Percentiles rank a stretch among this genome's conserved stretches.
phyloP scores from a whole-genome alignment of 1,139 yeast species.

The Lodderomyces orthopsilosis region DNA sequence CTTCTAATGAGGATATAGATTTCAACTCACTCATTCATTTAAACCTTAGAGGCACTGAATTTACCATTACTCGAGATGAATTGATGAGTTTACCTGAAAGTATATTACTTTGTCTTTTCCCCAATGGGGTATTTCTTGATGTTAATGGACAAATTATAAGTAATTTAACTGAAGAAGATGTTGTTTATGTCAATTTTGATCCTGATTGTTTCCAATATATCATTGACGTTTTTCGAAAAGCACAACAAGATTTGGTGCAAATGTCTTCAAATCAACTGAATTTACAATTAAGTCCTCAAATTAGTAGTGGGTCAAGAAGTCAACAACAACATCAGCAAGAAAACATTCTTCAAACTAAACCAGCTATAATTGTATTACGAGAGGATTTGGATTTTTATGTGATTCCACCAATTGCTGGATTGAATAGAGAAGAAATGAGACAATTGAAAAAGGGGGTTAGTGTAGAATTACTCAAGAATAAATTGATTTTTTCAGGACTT shows the following conservation, averaged over 20 bases:
- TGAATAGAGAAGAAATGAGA: slow-evolving; percentile 52
- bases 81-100: slow-evolving; percentile 90
- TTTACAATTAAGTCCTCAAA: slow-evolving; percentile 3
- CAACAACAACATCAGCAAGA: slow-evolving; percentile 22
- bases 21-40: slow-evolving; percentile 63
- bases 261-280: slow-evolving; percentile 10
- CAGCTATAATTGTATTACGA: slow-evolving; percentile 86
- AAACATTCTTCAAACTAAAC: slow-evolving; percentile 69
- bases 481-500: slow-evolving; percentile 73
- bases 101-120: slow-evolving; percentile 78
- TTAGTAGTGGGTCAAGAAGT: background rate
- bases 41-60: slow-evolving; percentile 61
- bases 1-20: slow-evolving; percentile 36
- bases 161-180: slow-evolving; percentile 71
- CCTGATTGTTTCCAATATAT: slow-evolving; percentile 85
- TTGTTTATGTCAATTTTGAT: slow-evolving; percentile 79
- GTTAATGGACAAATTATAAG: slow-evolving; percentile 71
- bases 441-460: slow-evolving; percentile 69
- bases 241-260: slow-evolving; percentile 36
- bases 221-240: slow-evolving; percentile 57
- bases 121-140: slow-evolving; percentile 85
- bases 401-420: slow-evolving; percentile 66
- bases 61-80: slow-evolving; percentile 80
- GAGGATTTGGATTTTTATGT: slow-evolving; percentile 95
- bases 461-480: slow-evolving; percentile 47